Percentiles rank a stretch among this genome's conserved stretches.
Conservation (phyloP, 768 basidiomycete species). For the Phlebiopsis gigantea region DNA sequence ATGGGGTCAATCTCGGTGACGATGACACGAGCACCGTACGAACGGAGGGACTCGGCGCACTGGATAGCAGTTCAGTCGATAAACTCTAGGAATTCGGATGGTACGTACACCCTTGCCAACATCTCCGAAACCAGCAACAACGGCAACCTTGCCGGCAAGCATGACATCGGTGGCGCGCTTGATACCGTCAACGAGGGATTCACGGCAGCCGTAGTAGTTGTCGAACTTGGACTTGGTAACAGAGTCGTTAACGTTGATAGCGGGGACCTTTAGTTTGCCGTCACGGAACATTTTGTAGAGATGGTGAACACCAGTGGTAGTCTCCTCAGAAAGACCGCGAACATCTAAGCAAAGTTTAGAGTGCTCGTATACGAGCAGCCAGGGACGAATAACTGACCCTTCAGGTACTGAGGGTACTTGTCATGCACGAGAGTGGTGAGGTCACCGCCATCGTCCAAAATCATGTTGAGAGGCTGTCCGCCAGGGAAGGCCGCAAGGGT, state of each 20-base stretch:
- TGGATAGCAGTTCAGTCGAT: slow-evolving; percentile 25
- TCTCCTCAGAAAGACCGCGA: slow-evolving; percentile 96
- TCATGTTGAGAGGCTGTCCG: slow-evolving; percentile 91
- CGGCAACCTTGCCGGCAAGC: slow-evolving; percentile 99
- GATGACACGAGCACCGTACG: slow-evolving; percentile 96
- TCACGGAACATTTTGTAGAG: slow-evolving; percentile 97
- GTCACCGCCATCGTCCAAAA: slow-evolving; percentile 98
- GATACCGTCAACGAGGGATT: slow-evolving; percentile 99
- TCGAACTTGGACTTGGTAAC: slow-evolving; percentile 99
- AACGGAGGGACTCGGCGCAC: slow-evolving; percentile 95
- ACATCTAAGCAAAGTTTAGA: slow-evolving; percentile 47
- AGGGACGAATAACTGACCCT: slow-evolving; percentile 37
- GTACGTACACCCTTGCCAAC: slow-evolving; percentile 95
- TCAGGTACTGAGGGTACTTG: slow-evolving; percentile 88
- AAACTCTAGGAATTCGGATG: not conserved
- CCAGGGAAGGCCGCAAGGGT: slow-evolving; percentile 82
- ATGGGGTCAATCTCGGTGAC: slow-evolving; percentile 99
- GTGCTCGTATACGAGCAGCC: not conserved
- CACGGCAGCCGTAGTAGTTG: slow-evolving; percentile 98
- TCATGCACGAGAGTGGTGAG: slow-evolving; percentile 93
- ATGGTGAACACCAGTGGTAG: slow-evolving; percentile 99
- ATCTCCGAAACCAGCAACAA: slow-evolving; percentile 98
- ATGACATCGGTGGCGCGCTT: slow-evolving; percentile 99
- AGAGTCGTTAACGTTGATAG: slow-evolving; percentile 99
- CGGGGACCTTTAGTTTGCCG: slow-evolving; percentile 92